These are phyloP conservation scores for Paraleonurus japonicus DNA, from an alignment of 257 asterid genomes.

Conservation along the genomic window DNA sequence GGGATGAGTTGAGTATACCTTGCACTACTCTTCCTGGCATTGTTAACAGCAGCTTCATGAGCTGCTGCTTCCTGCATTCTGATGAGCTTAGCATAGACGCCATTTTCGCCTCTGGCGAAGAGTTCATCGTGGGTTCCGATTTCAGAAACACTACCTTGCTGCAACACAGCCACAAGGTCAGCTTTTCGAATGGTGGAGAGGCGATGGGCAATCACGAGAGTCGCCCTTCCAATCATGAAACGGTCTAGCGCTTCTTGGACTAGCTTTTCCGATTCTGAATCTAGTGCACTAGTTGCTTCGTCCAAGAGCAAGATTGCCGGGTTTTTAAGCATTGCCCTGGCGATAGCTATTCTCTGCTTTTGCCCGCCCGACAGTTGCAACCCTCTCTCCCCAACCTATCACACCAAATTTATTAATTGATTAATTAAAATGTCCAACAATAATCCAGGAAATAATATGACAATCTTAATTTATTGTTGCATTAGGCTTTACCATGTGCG, in stretches of 20 bases:
- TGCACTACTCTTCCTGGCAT: slow-evolving; percentile 86
- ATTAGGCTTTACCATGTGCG: background rate
- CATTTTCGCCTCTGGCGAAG: slow-evolving; percentile 63
- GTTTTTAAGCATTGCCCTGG: slow-evolving; percentile 87
- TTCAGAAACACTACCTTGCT: slow-evolving; percentile 61
- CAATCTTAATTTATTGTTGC: background rate
- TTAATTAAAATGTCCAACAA: background rate
- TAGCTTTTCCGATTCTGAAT: slow-evolving; percentile 85
- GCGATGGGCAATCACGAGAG: slow-evolving; percentile 93
- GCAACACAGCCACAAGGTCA: slow-evolving; percentile 87
- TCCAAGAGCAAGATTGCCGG: slow-evolving; percentile 81
- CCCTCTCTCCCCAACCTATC: slow-evolving; percentile 79
- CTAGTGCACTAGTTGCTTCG: slow-evolving; percentile 92
- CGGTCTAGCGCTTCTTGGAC: slow-evolving; percentile 95
- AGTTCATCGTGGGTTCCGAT: slow-evolving; percentile 91
- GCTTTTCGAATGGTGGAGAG: slow-evolving; percentile 87
- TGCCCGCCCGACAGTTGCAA: slow-evolving; percentile 92
- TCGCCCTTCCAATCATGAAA: slow-evolving; percentile 92
- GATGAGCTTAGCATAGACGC: slow-evolving; percentile 78
- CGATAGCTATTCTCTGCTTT: slow-evolving; percentile 90
- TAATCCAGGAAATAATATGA: background rate
- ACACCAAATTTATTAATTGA: background rate
- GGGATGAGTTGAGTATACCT: slow-evolving; percentile 35
- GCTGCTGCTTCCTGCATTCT: slow-evolving; percentile 85
- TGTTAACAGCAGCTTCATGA: slow-evolving; percentile 75